phyloP scores from a whole-genome alignment of 768 basidiomycete species.

The Strobilomyces confusus region DNA sequence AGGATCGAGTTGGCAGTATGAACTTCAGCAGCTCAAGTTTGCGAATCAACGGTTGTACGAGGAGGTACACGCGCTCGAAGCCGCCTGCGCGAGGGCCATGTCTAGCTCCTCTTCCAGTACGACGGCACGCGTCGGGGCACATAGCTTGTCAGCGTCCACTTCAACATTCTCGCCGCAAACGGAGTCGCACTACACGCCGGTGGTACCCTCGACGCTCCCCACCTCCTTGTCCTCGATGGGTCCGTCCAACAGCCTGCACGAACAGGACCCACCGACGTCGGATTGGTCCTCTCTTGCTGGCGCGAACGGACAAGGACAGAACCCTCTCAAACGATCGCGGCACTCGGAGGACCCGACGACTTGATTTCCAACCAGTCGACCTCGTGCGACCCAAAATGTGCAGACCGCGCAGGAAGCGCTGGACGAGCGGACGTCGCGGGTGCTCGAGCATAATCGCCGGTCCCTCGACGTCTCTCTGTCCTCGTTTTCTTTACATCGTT shows the following conservation, averaged over 20 bases:
- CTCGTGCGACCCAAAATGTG: background rate
- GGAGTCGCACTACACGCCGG: slow-evolving; percentile 2
- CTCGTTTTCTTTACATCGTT: too few species aligned
- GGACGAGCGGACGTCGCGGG: too few species aligned
- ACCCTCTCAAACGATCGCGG: slow-evolving; percentile 28
- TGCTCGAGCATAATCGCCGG: too few species aligned
- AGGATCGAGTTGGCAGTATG: slow-evolving; percentile 90
- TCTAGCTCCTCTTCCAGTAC: background rate
- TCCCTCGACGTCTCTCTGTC: too few species aligned
- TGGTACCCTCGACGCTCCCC: slow-evolving; percentile 4
- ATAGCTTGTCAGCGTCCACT: background rate
- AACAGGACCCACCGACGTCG: slow-evolving; percentile 16
- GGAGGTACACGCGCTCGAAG: slow-evolving; percentile 46
- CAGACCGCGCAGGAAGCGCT: background rate
- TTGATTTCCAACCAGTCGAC: background rate
- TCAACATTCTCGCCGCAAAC: slow-evolving; percentile 1
- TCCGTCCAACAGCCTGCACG: slow-evolving; percentile 14
- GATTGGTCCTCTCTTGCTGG: slow-evolving; percentile 30
- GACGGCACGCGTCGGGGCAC: background rate
- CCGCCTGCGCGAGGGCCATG: background rate
- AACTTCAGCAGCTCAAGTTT: slow-evolving; percentile 78
- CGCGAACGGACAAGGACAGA: slow-evolving; percentile 18
- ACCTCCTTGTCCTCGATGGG: background rate
- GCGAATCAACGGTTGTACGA: slow-evolving; percentile 62
- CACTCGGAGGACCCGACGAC: slow-evolving; percentile 20